Conservation (phyloP, 1,139 yeast species). For the Kodamaea anthophila region DNA sequence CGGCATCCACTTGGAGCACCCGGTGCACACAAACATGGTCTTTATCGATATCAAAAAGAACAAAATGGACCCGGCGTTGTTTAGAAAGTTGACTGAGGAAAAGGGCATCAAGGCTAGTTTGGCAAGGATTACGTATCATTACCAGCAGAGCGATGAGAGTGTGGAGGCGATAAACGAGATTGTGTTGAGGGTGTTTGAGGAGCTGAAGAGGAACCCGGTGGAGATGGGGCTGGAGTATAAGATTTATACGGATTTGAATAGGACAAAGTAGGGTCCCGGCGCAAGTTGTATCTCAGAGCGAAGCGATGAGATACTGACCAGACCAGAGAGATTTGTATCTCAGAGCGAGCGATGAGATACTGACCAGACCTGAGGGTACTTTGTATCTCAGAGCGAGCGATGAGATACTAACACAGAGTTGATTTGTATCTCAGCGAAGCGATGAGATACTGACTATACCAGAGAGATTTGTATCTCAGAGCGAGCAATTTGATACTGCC, state of each 20-base stretch:
- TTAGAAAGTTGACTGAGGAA: constrained; percentile 52
- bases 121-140: constrained; percentile 34
- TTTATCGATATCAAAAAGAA: constrained; percentile 62
- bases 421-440: too few species aligned
- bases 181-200: constrained; percentile 24
- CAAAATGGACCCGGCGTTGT: constrained; percentile 52
- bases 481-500: too few species aligned
- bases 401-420: too few species aligned
- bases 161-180: constrained; percentile 25
- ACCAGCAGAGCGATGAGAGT: constrained; percentile 31
- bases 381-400: too few species aligned
- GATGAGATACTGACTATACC: too few species aligned
- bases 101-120: constrained; percentile 28
- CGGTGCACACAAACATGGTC: constrained; percentile 84
- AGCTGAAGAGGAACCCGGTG: constrained; percentile 25
- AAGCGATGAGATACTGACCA: too few species aligned
- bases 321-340: too few species aligned
- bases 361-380: too few species aligned
- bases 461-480: too few species aligned
- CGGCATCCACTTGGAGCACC: constrained; percentile 58
- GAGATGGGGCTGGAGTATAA: constrained; percentile 7
- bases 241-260: constrained; percentile 6
- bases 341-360: too few species aligned
- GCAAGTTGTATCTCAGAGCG: too few species aligned
- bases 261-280: too few species aligned